These are phyloP conservation scores for Ananas comosus DNA, from an alignment of 176 grass and related monocot species.

Conservation along the genomic window DNA sequence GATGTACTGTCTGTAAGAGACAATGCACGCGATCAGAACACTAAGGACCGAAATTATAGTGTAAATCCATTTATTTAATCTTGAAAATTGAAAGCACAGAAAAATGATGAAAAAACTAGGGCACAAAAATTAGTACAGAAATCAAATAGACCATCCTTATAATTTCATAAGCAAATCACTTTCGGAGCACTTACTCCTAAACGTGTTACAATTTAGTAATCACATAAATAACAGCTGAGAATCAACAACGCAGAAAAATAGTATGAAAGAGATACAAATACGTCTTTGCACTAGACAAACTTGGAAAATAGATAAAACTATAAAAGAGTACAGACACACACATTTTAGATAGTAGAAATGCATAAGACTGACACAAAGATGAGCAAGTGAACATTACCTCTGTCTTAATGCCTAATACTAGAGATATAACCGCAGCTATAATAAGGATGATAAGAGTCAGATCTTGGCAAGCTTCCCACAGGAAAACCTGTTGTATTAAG, in stretches of 20 bases:
- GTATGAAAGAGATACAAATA: background rate
- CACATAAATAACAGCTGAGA: background rate
- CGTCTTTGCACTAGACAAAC: background rate
- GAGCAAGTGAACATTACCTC: conserved; percentile 47
- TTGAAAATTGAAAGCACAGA: background rate
- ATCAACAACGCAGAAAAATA: background rate
- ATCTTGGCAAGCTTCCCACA: conserved; percentile 95
- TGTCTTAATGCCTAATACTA: conserved; percentile 85
- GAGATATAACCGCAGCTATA: conserved; percentile 75
- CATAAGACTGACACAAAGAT: background rate
- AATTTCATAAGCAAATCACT: too few relatives aligned
- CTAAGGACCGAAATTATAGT: background rate
- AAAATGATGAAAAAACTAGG: too few relatives aligned
- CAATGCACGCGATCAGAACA: background rate
- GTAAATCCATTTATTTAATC: background rate
- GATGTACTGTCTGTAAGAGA: background rate
- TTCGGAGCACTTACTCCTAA: too few relatives aligned
- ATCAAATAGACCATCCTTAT: too few relatives aligned
- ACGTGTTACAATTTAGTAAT: background rate
- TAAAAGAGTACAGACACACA: background rate
- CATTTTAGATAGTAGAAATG: background rate
- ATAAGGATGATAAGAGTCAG: conserved; percentile 92
- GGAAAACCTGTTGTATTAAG: conserved; percentile 51
- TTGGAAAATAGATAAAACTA: background rate
- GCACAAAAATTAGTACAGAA: too few relatives aligned